A percentile compares a stretch with the other conserved stretches of the same genome.
Evolutionary conservation across 1,139 yeast species (phyloP).

Genomic region (Yamadazyma triangularis): DNA sequence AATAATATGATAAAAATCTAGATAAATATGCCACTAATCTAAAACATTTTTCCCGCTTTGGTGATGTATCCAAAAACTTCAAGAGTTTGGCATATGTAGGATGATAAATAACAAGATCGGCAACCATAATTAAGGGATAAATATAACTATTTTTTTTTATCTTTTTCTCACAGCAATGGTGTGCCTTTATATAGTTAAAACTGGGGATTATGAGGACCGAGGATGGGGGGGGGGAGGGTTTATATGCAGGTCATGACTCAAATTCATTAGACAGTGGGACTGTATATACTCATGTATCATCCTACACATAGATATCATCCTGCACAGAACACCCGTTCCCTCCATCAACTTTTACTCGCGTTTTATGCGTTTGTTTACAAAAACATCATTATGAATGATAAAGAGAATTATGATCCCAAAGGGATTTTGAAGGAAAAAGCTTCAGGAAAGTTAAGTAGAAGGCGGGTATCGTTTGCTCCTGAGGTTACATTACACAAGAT

Average conservation of each 20-base stretch:
- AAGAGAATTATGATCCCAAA: constrained; percentile 13
- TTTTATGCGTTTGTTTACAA: no score
- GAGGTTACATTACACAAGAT: constrained; percentile 71
- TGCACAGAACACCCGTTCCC: no score
- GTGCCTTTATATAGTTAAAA: background rate
- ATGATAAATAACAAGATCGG: constrained; percentile 65
- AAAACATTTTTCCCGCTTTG: constrained; percentile 66
- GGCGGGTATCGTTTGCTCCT: constrained; percentile 73
- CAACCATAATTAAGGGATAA: no score
- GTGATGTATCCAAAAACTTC: constrained; percentile 61
- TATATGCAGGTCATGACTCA: no score
- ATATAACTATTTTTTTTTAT: no score
- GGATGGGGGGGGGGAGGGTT: background rate
- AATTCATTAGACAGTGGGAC: no score
- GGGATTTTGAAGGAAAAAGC: background rate
- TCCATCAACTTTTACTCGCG: no score
- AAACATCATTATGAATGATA: constrained; percentile 8
- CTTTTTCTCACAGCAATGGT: background rate
- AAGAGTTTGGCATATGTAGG: constrained; percentile 65
- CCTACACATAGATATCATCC: no score
- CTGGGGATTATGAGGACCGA: background rate
- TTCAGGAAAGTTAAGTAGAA: background rate
- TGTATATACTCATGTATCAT: no score
- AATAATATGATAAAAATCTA: constrained; percentile 64
- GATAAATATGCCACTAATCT: constrained; percentile 81